Percentiles rank a stretch among this genome's conserved stretches.
Conservation (phyloP, 169 alveolate genomes). For the Eimeria nieschulzi region DNA sequence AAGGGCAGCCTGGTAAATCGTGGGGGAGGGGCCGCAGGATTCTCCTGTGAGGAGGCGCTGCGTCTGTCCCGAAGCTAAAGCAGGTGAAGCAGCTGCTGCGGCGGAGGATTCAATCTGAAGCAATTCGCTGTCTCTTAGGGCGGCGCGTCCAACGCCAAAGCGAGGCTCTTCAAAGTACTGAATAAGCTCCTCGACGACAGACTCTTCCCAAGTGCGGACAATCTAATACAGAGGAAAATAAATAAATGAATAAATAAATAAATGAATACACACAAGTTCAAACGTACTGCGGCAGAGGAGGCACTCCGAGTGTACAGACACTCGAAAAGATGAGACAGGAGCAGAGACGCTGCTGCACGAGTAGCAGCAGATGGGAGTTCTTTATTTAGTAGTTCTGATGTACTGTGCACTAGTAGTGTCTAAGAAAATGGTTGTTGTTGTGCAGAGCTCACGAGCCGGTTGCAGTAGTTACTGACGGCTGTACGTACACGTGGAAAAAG, state of each 20-base stretch:
- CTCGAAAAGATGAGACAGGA: no score
- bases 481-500: constrained; percentile 7
- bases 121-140: no score
- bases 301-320: no score
- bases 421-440: neutral
- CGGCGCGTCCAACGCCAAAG: no score
- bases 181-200: neutral
- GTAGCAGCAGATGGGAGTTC: no score
- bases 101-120: neutral
- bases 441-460: constrained; percentile 17
- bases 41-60: neutral
- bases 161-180: neutral
- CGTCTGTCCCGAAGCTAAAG: neutral
- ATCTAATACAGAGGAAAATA: no score
- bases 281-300: no score
- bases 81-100: neutral
- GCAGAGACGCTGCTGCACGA: no score
- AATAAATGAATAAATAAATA: no score
- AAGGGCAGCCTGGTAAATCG: neutral
- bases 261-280: neutral
- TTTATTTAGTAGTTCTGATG: no score
- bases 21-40: neutral
- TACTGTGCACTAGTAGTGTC: no score
- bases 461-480: constrained; percentile 9
- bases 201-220: neutral